Evolutionary conservation across 140 eudicot species (phyloP), one percentile per base, ranked within the genome.

Genomic region (Cichorium intybus): DNA sequence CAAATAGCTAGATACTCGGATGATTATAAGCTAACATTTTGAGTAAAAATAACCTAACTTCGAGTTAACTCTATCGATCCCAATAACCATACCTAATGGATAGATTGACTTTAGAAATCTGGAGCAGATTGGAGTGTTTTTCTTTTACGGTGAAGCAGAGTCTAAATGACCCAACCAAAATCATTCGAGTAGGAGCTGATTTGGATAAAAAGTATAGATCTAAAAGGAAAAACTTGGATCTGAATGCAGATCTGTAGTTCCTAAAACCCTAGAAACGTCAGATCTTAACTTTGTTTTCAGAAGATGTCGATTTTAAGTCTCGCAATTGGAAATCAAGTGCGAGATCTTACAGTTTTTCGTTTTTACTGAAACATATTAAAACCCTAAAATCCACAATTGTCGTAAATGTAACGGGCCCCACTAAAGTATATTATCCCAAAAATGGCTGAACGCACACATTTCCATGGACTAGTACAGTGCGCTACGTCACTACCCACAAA

Each of bases 101-200:
- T 6, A 75, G 28, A 6, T 59, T 75, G 3, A 75, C 59, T 59
- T 21, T 59, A 27, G 43, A 67, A 27, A 57, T 7, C 64, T 39
- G 64, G 39, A 67, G 7, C 57, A 67, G 34, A 29, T 28, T 67
- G 33, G 35, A 67, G 16, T 10, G 67, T 35, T 20, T 37, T 50
- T 37, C 58, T 34, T 66, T 75, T 17, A 45, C 60, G 3, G 78
- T 55, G 72, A 73, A 73, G 66, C 78, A 53, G 60, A 73, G 29
- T 15, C 47, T 63, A 22, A 58, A 21, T 12, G 77, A 66, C 22
- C 72, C 63, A 24, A 21, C 47, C 46, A 71, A 41, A 55, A 70
- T 26, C 73, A 70, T 66, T 39, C 50, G 26, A 39, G 7, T 43
- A 37, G 15, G 1, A 33, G 3, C 26, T 1, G 28, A 72, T 22